Evolutionary conservation across 768 basidiomycete species (phyloP), one percentile per base, ranked within the genome.

Genomic region (Exsudoporus frostii): DNA sequence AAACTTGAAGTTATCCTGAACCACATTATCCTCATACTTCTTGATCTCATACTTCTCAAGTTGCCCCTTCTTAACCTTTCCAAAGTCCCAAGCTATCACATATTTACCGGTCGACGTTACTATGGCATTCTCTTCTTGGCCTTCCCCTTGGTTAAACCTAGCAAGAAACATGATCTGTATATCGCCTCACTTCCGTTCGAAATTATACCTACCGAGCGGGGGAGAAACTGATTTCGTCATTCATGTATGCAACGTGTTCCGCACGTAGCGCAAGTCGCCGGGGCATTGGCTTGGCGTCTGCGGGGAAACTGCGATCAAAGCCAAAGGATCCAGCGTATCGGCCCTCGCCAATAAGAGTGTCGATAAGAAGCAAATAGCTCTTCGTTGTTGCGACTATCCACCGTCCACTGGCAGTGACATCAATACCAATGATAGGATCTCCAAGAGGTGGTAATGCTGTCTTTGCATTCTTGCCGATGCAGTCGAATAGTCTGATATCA

Each of bases 391-490:
- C 96, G 29, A 99, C 89, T 48, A 99, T 82, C 80, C 88, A 99
- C 46, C 93, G 85, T 46, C 97, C 97, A 66, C 92, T 85, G 24
- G 92, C 90, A 8, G 94, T 93, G 11, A 91, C 91, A 73, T 99
- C 97, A 47, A 99, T 81, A 33, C 97, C 97, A 46, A 91, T 71
- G 63, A 99, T 98, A 41, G 96, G 91, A 72, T 97, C 94, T 14
- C 97, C 97, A 19, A 98, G 78, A 40, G 94, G 90, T 32, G 95
- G 94, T 33, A 99, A 75, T 13, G 95, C 93, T 11, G 97, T 99
- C 83, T 99, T 99, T 27, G 97, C 97, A 65, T 92, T 98, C 81
- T 98, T 99, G 40, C 97, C 97, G 59, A 99, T 88, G 43, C 87
- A 79, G 71, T 99, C 97, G 60, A 94, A 99, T 50, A 99, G 76